Conservation (phyloP, 768 basidiomycete species). For the Mycena rebaudengoi region DNA sequence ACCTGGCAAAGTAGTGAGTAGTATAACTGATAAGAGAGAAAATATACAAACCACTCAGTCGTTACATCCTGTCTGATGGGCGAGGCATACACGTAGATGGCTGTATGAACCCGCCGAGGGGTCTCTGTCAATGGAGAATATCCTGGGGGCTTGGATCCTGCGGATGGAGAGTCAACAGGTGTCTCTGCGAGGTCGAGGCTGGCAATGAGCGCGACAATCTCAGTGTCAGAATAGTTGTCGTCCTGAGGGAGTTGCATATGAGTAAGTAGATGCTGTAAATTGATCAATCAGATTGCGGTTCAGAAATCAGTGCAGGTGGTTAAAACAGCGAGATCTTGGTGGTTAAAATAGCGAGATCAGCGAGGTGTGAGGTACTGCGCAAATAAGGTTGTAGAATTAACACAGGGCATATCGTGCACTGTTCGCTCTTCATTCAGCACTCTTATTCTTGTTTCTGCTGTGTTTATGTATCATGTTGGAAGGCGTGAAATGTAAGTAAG, state of each 20-base stretch:
- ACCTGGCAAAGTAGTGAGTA: neutral
- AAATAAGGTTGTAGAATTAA: no score
- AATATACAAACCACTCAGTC: neutral
- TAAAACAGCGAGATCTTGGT: no score
- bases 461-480: no score
- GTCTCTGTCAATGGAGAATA: neutral
- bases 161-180: neutral
- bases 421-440: no score
- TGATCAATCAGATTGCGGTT: no score
- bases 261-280: no score
- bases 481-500: no score
- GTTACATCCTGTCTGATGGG: neutral
- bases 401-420: no score
- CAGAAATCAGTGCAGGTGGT: no score
- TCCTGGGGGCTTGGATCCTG: neutral
- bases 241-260: neutral
- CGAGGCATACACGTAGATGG: neutral
- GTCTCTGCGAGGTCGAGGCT: neutral
- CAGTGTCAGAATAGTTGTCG: neutral
- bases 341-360: no score
- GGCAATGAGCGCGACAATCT: neutral
- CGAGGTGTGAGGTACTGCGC: no score
- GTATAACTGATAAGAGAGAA: neutral
- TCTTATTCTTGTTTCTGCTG: no score
- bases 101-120: neutral